Percentiles rank a stretch among this genome's conserved stretches.
These are phyloP conservation scores for Pseudotulostoma volvatum DNA, from an alignment of 495 filamentous ascomycete species.

Conservation along the genomic window DNA sequence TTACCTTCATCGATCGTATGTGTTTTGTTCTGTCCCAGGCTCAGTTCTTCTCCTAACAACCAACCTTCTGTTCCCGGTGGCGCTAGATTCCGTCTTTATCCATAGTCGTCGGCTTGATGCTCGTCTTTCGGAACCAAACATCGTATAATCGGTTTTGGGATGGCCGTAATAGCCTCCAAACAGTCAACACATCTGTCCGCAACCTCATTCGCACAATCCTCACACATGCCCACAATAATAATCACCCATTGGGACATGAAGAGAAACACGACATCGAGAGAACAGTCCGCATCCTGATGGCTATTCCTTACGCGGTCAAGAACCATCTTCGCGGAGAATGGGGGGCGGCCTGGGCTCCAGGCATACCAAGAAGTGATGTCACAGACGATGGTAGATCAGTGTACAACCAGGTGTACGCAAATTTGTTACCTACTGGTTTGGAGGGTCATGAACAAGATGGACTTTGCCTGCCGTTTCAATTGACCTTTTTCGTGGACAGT, in stretches of 20 bases:
- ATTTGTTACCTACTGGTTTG: conserved; percentile 41
- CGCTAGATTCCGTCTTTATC: conserved; percentile 52
- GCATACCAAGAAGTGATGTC: conserved; percentile 23
- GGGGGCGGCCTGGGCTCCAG: conserved; percentile 35
- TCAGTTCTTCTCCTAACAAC: background rate
- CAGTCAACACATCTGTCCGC: conserved; percentile 41
- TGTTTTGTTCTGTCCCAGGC: background rate
- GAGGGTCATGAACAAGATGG: conserved; percentile 47
- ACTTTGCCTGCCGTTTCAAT: conserved; percentile 45
- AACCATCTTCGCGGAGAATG: conserved; percentile 62
- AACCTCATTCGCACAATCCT: conserved; percentile 47
- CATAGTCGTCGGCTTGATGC: conserved; percentile 68
- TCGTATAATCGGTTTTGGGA: conserved; percentile 62
- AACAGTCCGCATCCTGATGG: conserved; percentile 43
- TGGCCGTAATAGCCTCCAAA: conserved; percentile 42
- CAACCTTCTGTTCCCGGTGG: conserved; percentile 1
- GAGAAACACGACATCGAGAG: conserved; percentile 45
- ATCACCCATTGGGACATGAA: conserved; percentile 12
- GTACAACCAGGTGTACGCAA: conserved; percentile 41
- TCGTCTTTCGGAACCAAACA: conserved; percentile 61
- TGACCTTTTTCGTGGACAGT: conserved; percentile 50
- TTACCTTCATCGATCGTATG: conserved; percentile 49
- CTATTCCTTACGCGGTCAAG: conserved; percentile 59
- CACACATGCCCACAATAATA: conserved; percentile 21
- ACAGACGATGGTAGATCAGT: conserved; percentile 28